These are phyloP conservation scores for Parascedosporium putredinis DNA, from an alignment of 2,329 filamentous ascomycete species.

Conservation along the genomic window DNA sequence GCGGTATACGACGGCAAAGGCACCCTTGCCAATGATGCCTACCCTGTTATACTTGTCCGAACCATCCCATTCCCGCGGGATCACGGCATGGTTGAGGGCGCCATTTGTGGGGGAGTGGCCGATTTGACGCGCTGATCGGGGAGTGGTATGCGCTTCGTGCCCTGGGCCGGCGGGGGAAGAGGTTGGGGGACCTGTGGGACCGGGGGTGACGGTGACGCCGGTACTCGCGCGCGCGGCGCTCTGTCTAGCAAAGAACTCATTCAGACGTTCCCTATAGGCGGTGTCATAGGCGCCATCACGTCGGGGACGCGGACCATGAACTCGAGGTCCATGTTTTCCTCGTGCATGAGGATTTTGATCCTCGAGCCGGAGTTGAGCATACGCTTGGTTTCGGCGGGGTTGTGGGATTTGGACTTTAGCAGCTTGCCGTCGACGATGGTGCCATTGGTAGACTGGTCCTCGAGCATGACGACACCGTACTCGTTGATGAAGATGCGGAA, in stretches of 20 bases:
- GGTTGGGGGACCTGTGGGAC: slow-evolving; percentile 3
- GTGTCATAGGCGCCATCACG: slow-evolving; percentile 55
- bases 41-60: slow-evolving; percentile 77
- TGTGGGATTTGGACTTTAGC: slow-evolving; percentile 35
- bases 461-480: slow-evolving; percentile 80
- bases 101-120: slow-evolving; percentile 5
- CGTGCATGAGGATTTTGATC: slow-evolving; percentile 55
- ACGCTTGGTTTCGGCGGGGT: slow-evolving; percentile 31
- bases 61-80: slow-evolving; percentile 66
- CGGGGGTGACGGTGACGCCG: not conserved
- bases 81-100: slow-evolving; percentile 13
- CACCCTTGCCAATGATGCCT: slow-evolving; percentile 76
- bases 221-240: not conserved
- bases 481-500: slow-evolving; percentile 87
- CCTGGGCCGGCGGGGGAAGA: slow-evolving; percentile 2
- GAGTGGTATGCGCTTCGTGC: not conserved
- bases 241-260: slow-evolving; percentile 46
- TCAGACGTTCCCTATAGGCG: slow-evolving; percentile 59
- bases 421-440: slow-evolving; percentile 71
- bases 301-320: slow-evolving; percentile 77
- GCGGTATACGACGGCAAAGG: slow-evolving; percentile 89
- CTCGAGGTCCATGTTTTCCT: slow-evolving; percentile 48
- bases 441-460: slow-evolving; percentile 93
- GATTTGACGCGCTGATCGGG: not conserved
- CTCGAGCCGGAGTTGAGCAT: slow-evolving; percentile 64